phyloP scores from a whole-genome alignment of 225 moss, liverwort and hornwort genomes.

The Pseudoscleropodium purum region DNA sequence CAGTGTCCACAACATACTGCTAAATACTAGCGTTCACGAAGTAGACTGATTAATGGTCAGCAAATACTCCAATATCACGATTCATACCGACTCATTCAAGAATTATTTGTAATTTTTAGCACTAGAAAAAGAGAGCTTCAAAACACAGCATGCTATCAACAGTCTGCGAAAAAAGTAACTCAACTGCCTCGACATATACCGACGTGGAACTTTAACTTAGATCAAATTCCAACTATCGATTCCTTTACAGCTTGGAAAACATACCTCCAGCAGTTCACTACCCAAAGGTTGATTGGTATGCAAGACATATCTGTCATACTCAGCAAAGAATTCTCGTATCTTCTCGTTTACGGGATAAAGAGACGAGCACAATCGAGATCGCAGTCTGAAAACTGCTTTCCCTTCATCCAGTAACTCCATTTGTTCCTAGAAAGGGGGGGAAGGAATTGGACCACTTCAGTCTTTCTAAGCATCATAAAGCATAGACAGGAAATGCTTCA shows the following conservation, averaged over 20 bases:
- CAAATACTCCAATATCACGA: background rate
- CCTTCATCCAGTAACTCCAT: conserved; percentile 98
- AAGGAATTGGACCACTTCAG: background rate
- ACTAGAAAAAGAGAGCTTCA: background rate
- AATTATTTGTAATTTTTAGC: background rate
- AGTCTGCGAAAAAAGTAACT: background rate
- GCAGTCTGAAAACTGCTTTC: conserved; percentile 78
- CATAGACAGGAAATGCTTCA: background rate
- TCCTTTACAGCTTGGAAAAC: background rate
- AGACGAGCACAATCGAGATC: conserved; percentile 87
- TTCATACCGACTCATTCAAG: background rate
- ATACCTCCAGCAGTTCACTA: conserved; percentile 89
- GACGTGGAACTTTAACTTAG: background rate
- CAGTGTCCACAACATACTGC: background rate
- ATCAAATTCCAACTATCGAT: background rate
- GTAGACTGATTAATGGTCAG: background rate
- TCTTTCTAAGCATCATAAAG: background rate
- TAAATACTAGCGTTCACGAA: background rate
- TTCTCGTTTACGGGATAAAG: conserved; percentile 96
- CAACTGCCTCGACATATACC: background rate
- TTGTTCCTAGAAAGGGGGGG: conserved; percentile 43
- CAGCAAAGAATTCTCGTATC: conserved; percentile 87
- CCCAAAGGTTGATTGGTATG: conserved; percentile 64
- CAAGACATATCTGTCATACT: conserved; percentile 84
- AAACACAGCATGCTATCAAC: background rate